A percentile compares a stretch with the other conserved stretches of the same genome.
Conservation (phyloP, 116 monocot genomes). For the Phalaenopsis hybrid region DNA sequence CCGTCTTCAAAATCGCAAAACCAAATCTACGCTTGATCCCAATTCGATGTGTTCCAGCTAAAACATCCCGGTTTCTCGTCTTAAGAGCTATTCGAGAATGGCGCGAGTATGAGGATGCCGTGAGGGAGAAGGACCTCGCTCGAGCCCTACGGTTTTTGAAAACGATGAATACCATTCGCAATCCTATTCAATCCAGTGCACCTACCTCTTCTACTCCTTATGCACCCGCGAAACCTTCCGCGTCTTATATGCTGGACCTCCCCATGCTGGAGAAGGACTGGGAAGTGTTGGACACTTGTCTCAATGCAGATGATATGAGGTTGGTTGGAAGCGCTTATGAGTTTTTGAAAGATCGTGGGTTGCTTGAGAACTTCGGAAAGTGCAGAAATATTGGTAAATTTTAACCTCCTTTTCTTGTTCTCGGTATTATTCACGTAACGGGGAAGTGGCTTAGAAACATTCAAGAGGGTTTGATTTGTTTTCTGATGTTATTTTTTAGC, state of each 20-base stretch:
- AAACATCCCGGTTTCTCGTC: no score
- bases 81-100: no score
- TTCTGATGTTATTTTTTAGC: no score
- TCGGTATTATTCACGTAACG: background rate
- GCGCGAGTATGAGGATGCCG: background rate
- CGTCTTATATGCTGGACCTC: slow-evolving; percentile 2
- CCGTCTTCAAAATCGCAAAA: no score
- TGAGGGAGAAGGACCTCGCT: slow-evolving; percentile 80
- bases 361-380: slow-evolving; percentile 71
- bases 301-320: slow-evolving; percentile 93
- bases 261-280: slow-evolving; percentile 62
- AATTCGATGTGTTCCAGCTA: no score
- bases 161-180: slow-evolving; percentile 24
- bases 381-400: slow-evolving; percentile 65
- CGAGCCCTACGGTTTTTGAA: slow-evolving; percentile 85
- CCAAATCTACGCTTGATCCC: background rate
- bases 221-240: slow-evolving; percentile 9
- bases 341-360: slow-evolving; percentile 60
- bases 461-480: no score
- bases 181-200: slow-evolving; percentile 2
- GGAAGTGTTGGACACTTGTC: slow-evolving; percentile 91
- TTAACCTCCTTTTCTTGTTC: background rate
- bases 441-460: no score
- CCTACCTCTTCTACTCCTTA: slow-evolving; percentile 3
- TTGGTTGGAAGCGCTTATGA: slow-evolving; percentile 74